Conservation (phyloP, 108 stramenopile genomes). For the Mayamaea pseudoterrestris region DNA sequence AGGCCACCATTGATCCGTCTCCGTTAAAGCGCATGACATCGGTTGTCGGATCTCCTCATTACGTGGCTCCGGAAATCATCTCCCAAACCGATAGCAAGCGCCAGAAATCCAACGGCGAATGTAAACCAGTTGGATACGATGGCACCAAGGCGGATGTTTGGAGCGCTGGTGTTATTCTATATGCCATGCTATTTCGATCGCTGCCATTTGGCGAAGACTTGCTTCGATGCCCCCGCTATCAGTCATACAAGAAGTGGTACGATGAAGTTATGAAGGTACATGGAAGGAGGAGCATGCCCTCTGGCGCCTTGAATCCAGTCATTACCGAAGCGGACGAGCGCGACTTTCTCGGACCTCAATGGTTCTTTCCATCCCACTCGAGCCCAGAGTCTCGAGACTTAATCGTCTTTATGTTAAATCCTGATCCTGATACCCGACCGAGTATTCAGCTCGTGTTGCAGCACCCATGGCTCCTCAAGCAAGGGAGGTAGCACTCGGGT, state of each 20-base stretch:
- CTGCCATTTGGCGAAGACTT: conserved; percentile 86
- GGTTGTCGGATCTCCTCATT: conserved; percentile 86
- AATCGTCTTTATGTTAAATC: conserved; percentile 84
- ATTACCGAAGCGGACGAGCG: conserved; percentile 57
- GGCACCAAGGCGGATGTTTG: conserved; percentile 88
- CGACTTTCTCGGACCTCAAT: conserved; percentile 64
- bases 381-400: conserved; percentile 56
- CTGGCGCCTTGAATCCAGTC: conserved; percentile 41
- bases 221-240: conserved; percentile 72
- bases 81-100: conserved; percentile 41
- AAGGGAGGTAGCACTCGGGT: no score
- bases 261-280: conserved; percentile 43
- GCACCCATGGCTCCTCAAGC: conserved; percentile 57
- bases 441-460: conserved; percentile 54
- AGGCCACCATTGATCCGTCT: conserved; percentile 7
- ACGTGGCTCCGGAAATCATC: conserved; percentile 88
- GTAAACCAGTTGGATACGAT: conserved; percentile 50
- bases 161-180: conserved; percentile 90
- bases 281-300: conserved; percentile 41
- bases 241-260: conserved; percentile 81
- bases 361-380: conserved; percentile 66
- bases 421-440: conserved; percentile 51
- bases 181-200: conserved; percentile 80
- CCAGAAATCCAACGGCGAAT: background rate
- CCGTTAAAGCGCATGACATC: conserved; percentile 73